Evolutionary conservation across 345 rosid species (phyloP).

Genomic region (Nephelium lappaceum): DNA sequence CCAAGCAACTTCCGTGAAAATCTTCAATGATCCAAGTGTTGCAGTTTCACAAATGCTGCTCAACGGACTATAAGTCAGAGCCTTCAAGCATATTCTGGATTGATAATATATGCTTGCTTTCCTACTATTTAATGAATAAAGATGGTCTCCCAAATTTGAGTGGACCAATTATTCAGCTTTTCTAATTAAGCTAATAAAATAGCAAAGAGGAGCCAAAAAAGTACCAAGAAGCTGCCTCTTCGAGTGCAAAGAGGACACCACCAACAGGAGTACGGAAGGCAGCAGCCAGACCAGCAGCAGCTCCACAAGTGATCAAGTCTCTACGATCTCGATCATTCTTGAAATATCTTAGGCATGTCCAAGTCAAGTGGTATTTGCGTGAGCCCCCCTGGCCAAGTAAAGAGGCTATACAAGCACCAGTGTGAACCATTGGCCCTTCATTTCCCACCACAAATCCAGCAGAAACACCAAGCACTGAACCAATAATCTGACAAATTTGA

Average conservation of each 20-base stretch:
- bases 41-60: not conserved
- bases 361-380: slow-evolving; percentile 49
- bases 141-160: not conserved
- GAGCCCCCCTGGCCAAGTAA: slow-evolving; percentile 57
- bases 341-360: slow-evolving; percentile 52
- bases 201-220: slow-evolving; percentile 13
- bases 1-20: slow-evolving; percentile 15
- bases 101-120: not conserved
- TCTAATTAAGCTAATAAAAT: no score
- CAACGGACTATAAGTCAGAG: not conserved
- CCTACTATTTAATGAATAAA: not conserved
- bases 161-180: not conserved
- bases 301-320: slow-evolving; percentile 58
- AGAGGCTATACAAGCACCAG: slow-evolving; percentile 55
- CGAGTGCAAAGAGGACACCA: slow-evolving; percentile 55
- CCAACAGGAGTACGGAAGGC: slow-evolving; percentile 61
- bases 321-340: slow-evolving; percentile 55
- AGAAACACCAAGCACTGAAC: slow-evolving; percentile 47
- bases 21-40: not conserved
- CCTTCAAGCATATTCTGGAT: not conserved
- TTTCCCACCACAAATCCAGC: slow-evolving; percentile 55
- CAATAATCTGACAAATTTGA: slow-evolving; percentile 37
- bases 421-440: slow-evolving; percentile 59
- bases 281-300: slow-evolving; percentile 57
- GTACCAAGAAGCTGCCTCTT: slow-evolving; percentile 62